Conservation (phyloP, 177 flowering plant species). For the Vitis hybrid region DNA sequence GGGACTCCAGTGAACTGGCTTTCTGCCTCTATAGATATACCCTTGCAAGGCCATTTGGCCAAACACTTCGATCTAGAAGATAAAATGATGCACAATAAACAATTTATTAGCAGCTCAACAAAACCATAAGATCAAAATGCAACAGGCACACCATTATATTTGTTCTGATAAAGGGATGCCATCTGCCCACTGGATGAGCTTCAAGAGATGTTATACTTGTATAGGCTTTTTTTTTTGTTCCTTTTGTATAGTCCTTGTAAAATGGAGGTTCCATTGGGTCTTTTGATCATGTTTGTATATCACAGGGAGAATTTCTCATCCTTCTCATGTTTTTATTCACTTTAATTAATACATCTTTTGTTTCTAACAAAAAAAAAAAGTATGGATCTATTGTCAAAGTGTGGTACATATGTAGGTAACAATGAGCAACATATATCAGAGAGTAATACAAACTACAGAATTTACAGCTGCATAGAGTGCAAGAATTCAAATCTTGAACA, state of each 20-base stretch:
- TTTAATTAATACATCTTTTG: too few relatives aligned
- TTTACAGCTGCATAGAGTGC: not conserved
- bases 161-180: not conserved
- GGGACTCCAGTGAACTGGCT: conserved; percentile 99
- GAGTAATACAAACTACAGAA: not conserved
- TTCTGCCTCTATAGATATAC: conserved; percentile 83
- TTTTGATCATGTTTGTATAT: too few relatives aligned
- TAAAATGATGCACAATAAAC: conserved; percentile 7
- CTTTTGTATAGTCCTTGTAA: too few relatives aligned
- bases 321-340: too few relatives aligned
- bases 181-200: not conserved
- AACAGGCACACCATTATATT: not conserved
- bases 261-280: too few relatives aligned
- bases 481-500: not conserved
- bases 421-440: not conserved
- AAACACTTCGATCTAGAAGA: conserved; percentile 84
- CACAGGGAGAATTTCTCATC: too few relatives aligned
- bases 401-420: not conserved
- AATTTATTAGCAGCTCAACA: not conserved
- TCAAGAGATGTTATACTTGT: too few relatives aligned
- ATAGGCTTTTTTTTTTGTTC: too few relatives aligned
- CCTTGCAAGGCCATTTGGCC: conserved; percentile 84
- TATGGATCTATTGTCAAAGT: not conserved
- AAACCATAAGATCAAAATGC: not conserved
- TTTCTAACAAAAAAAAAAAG: too few relatives aligned